Base-by-base conservation (phyloP, 306 rosid species). In the Prosopis cineraria region DNA sequence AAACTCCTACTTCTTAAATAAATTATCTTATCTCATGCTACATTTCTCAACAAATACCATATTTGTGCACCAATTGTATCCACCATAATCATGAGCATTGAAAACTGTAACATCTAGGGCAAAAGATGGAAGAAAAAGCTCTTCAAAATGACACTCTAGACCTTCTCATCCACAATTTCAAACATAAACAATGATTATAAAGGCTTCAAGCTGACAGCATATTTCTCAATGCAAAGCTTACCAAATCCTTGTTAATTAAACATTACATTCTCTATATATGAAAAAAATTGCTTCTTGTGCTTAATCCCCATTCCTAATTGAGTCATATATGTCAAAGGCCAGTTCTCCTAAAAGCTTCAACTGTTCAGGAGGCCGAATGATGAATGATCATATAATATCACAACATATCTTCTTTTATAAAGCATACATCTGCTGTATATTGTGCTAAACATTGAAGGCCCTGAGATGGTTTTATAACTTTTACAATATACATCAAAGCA, bases 161-260 rank as follows among this genome's bases (percentile, higher is more conserved):
- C 59, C 73, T 68, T 25, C 73, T 68, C 55, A 43, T 44, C 78
- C 29, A 58, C 78, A 50, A n/a, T 33, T 52, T 13, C 45, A 27
- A 74, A 55, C 58, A 74, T 74, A 71, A 82, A 34, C 56, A 34
- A 34, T 34, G 10, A 36, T 34, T 17, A 25, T 45, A 41, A 72
- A 20, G 48, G 17, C 68, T 43, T 73, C 58, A 50, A 72, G 60
- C 24, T 63, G 63, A 22, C 36, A 10, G 50, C 39, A 77, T 77
- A 71, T 77, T 65, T 78, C 50, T 48, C 66, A 48, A 62, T 37
- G 39, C 36, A 60, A 74, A 47, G 44, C 53, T 48, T 50, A 33
- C n/a, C 53, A 33, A 45, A 37, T 24, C 50, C 65, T 22, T 47
- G 43, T 37, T 45, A 47, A 65, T 41, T 12, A 60, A 81, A 68